phyloP scores from a whole-genome alignment of 1,284 basidiomycete species.

The Sphaerobolus stellatus region DNA sequence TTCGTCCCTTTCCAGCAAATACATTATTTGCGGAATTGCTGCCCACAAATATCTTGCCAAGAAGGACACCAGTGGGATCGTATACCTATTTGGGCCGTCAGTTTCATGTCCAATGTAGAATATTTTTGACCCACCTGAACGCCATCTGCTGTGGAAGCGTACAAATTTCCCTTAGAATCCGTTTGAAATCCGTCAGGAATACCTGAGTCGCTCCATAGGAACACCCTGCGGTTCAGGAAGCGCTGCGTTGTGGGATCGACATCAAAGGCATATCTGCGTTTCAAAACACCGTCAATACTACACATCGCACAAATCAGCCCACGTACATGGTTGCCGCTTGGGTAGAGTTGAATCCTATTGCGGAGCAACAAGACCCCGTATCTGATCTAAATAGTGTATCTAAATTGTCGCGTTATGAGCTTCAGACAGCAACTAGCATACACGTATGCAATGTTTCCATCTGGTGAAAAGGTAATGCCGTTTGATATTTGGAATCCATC shows the following conservation, averaged over 20 bases:
- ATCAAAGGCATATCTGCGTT: constrained; percentile 65
- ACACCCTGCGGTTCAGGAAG: constrained; percentile 66
- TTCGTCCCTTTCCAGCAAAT: constrained; percentile 61
- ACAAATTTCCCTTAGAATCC: constrained; percentile 67
- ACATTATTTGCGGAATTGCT: constrained; percentile 60
- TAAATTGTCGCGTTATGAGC: constrained; percentile 1
- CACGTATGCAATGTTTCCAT: constrained; percentile 70
- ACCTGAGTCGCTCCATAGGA: constrained; percentile 68
- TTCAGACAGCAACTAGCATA: constrained; percentile 36
- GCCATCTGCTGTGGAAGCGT: constrained; percentile 71
- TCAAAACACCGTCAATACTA: neutral
- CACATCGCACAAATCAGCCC: neutral
- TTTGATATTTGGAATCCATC: constrained; percentile 63
- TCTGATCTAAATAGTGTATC: constrained; percentile 33
- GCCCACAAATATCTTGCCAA: constrained; percentile 75
- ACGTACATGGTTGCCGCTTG: constrained; percentile 66
- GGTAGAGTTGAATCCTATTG: constrained; percentile 51
- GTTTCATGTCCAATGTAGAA: neutral
- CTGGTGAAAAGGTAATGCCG: constrained; percentile 67
- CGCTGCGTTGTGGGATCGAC: constrained; percentile 56
- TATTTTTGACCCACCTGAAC: constrained; percentile 47
- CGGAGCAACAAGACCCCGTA: constrained; percentile 48
- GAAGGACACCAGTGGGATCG: constrained; percentile 57
- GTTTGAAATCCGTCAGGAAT: constrained; percentile 58
- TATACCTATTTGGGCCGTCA: constrained; percentile 51